Evolutionary conservation across 257 asterid species (phyloP).

Genomic region (Linderniella brevidens): DNA sequence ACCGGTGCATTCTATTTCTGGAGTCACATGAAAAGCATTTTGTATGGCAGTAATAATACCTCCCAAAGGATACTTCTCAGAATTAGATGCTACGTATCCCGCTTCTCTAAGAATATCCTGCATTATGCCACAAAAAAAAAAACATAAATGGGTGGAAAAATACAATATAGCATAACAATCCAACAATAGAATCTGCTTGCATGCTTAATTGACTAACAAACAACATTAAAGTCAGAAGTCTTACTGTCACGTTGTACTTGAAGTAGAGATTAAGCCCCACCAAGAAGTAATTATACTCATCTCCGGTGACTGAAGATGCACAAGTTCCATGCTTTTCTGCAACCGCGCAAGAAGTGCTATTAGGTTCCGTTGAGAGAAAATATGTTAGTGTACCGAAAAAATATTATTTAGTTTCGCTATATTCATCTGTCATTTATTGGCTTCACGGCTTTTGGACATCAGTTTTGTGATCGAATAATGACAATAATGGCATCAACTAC

Average conservation of each 20-base stretch:
- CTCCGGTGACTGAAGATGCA: constrained; percentile 44
- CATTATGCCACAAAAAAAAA: constrained; percentile 1
- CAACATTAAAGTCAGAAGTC: constrained; percentile 14
- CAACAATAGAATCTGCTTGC: neutral
- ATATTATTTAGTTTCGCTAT: too few species aligned
- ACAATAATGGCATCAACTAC: too few species aligned
- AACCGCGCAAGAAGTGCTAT: constrained; percentile 5
- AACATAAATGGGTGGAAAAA: neutral
- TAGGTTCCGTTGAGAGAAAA: too few species aligned
- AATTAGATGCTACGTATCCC: constrained; percentile 79
- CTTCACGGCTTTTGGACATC: too few species aligned
- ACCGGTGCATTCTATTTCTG: constrained; percentile 52
- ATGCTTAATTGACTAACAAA: constrained; percentile 3
- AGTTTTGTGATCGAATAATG: too few species aligned
- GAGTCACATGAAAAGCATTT: constrained; percentile 69
- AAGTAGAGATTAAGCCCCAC: constrained; percentile 57
- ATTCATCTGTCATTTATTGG: too few species aligned
- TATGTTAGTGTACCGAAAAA: too few species aligned
- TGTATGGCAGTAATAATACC: constrained; percentile 71
- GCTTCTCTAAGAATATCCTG: constrained; percentile 63
- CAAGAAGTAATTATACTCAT: constrained; percentile 66
- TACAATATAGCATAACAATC: neutral
- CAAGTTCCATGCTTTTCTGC: constrained; percentile 97
- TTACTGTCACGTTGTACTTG: constrained; percentile 81
- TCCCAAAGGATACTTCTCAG: constrained; percentile 73